A percentile compares a stretch with the other conserved stretches of the same genome.
phyloP scores from a whole-genome alignment of 306 rosid species.

The Casuarina glauca region DNA sequence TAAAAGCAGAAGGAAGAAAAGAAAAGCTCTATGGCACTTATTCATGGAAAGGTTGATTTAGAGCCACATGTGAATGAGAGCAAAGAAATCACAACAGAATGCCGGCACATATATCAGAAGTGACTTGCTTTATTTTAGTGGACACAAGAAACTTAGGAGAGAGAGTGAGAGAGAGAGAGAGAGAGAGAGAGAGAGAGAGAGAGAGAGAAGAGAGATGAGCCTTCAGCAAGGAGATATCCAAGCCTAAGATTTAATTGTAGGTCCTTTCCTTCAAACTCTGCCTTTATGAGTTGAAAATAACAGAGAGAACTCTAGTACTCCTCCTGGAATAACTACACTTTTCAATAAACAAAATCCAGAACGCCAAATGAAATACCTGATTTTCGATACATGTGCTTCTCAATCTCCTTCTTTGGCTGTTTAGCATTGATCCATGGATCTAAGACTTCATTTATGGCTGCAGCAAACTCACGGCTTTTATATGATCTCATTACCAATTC shows the following conservation, averaged over 20 bases:
- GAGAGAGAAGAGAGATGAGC: background rate
- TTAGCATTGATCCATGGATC: constrained; percentile 97
- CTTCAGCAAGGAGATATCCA: background rate
- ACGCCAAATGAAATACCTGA: constrained; percentile 50
- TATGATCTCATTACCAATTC: constrained; percentile 93
- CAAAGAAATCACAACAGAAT: background rate
- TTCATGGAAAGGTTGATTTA: background rate
- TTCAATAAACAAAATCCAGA: constrained; percentile 8
- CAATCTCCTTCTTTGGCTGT: constrained; percentile 92
- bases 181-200: no score
- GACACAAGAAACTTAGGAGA: background rate
- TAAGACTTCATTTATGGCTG: constrained; percentile 90
- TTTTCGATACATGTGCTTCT: constrained; percentile 80
- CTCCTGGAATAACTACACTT: constrained; percentile 1
- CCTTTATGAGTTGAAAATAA: constrained; percentile 7
- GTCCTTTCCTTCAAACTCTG: background rate
- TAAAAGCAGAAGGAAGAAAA: background rate
- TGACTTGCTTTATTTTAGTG: background rate
- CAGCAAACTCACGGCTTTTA: constrained; percentile 94
- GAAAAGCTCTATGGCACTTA: background rate
- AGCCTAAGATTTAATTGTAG: background rate
- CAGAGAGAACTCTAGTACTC: background rate
- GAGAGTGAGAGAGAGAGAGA: no score
- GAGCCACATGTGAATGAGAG: background rate
- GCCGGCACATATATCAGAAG: background rate